Evolutionary conservation across 2,329 filamentous ascomycete genomes (phyloP).

Genomic region (Lachnellula suecica): DNA sequence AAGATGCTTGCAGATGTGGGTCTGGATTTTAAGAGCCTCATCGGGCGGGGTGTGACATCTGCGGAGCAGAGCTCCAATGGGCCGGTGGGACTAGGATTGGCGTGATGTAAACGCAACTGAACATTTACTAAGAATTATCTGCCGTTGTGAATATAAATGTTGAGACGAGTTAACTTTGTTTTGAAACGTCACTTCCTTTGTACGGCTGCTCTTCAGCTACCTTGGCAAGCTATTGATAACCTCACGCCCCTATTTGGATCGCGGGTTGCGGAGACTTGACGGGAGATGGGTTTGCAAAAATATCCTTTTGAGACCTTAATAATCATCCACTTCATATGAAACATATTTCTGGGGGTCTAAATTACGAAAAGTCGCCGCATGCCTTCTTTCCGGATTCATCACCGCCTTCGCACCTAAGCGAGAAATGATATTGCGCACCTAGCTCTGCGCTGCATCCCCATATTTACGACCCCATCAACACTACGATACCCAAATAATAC

Average conservation of each 20-base stretch:
- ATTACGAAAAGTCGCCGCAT: neutral
- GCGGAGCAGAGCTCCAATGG: slow-evolving; percentile 11
- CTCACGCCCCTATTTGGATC: too few species aligned
- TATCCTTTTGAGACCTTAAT: too few species aligned
- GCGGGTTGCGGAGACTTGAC: too few species aligned
- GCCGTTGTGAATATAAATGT: too few species aligned
- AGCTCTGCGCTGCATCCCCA: neutral
- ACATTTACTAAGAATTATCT: too few species aligned
- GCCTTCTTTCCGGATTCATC: slow-evolving; percentile 4
- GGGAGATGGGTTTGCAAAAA: too few species aligned
- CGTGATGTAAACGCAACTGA: too few species aligned
- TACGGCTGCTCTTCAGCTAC: too few species aligned
- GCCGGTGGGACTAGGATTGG: slow-evolving; percentile 41
- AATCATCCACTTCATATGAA: neutral
- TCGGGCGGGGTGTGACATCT: slow-evolving; percentile 55
- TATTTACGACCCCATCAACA: slow-evolving; percentile 14
- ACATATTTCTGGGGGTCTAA: neutral
- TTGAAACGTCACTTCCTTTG: too few species aligned
- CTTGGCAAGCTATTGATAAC: too few species aligned
- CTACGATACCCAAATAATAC: slow-evolving; percentile 30
- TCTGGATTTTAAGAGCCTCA: slow-evolving; percentile 82
- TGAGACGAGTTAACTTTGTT: too few species aligned
- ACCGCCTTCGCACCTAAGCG: slow-evolving; percentile 4
- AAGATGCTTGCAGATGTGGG: slow-evolving; percentile 80
- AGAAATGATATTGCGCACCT: slow-evolving; percentile 1